phyloP scores from a whole-genome alignment of 73 alveolate genomes.

The Blepharisma stoltei region DNA sequence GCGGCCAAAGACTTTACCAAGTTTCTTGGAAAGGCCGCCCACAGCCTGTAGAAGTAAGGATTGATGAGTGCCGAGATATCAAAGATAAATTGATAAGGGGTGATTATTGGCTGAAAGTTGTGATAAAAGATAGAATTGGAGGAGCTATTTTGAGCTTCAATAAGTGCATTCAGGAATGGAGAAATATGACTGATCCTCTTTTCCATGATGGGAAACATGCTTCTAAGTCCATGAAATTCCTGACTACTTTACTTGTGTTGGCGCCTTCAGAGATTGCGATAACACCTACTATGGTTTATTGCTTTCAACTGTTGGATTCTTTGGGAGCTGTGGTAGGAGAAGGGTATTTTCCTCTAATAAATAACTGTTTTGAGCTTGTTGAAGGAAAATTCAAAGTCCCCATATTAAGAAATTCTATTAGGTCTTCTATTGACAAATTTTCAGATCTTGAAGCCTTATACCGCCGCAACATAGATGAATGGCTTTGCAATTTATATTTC shows the following conservation, averaged over 20 bases:
- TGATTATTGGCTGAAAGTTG: neutral
- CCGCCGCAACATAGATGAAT: conserved; percentile 50
- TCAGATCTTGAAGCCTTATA: conserved; percentile 41
- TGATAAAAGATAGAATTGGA: conserved; percentile 6
- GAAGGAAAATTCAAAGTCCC: conserved; percentile 68
- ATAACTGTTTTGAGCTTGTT: conserved; percentile 46
- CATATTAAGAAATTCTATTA: neutral
- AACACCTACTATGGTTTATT: conserved; percentile 24
- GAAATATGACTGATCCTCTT: conserved; percentile 15
- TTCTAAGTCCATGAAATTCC: neutral
- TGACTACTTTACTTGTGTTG: neutral
- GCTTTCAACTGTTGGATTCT: conserved; percentile 3
- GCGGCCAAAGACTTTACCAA: conserved; percentile 1
- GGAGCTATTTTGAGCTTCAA: neutral
- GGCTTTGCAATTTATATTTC: conserved; percentile 68
- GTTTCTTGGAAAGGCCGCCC: conserved; percentile 23
- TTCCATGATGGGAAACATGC: conserved; percentile 4
- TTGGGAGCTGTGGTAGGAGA: conserved; percentile 47
- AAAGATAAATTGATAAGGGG: conserved; percentile 24
- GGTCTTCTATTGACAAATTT: conserved; percentile 34
- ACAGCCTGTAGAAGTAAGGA: neutral
- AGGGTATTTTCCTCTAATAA: conserved; percentile 63
- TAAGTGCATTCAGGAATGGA: neutral
- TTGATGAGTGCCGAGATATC: conserved; percentile 22
- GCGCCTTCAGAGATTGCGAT: neutral